phyloP scores from a whole-genome alignment of 2,329 filamentous ascomycete species.

The Claviceps sp. region DNA sequence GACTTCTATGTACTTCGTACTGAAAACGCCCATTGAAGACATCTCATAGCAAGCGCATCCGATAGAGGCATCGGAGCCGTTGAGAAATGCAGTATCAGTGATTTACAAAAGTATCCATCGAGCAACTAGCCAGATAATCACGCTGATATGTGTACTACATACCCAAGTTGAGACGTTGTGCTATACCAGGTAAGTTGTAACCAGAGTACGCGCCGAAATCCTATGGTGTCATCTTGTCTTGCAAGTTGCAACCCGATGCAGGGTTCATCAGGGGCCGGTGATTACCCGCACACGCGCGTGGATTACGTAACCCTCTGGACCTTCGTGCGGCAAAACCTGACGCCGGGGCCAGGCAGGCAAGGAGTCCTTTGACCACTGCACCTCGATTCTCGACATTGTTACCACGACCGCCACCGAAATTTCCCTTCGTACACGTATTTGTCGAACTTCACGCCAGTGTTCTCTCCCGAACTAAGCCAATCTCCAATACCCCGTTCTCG shows the following conservation, averaged over 20 bases:
- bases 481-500: constrained; percentile 8
- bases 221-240: background rate
- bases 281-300: background rate
- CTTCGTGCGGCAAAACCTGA: constrained; percentile 27
- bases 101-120: too few relatives aligned
- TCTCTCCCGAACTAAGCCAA: background rate
- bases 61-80: too few relatives aligned
- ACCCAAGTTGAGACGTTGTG: too few relatives aligned
- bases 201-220: too few relatives aligned
- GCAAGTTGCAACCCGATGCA: background rate
- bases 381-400: constrained; percentile 12
- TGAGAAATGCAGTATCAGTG: too few relatives aligned
- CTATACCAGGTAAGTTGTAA: too few relatives aligned
- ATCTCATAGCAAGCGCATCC: too few relatives aligned
- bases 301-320: constrained; percentile 4
- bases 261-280: background rate
- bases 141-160: too few relatives aligned
- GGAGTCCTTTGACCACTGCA: constrained; percentile 24
- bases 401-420: constrained; percentile 14
- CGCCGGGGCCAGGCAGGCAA: constrained; percentile 23
- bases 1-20: too few relatives aligned
- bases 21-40: too few relatives aligned
- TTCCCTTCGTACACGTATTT: constrained; percentile 9
- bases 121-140: too few relatives aligned
- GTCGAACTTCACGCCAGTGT: constrained; percentile 1